Conservation (phyloP, 306 rosid species). For the Senna tora region DNA sequence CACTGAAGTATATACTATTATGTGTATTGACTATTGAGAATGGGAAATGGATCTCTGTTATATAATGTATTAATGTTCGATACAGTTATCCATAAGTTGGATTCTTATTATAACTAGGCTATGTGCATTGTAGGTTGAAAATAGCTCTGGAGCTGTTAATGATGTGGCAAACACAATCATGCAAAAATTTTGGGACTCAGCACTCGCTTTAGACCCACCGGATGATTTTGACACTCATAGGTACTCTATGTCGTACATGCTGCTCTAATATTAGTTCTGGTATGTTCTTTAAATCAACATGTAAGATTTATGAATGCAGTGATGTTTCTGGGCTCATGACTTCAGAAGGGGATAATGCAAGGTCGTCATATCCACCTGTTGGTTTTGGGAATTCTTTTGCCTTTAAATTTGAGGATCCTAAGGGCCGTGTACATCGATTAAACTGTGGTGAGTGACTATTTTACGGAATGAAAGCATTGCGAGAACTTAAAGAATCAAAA, state of each 20-base stretch:
- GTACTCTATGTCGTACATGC: conserved; percentile 45
- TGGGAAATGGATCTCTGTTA: background rate
- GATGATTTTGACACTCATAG: conserved; percentile 86
- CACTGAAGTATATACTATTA: conserved; percentile 5
- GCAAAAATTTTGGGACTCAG: conserved; percentile 99
- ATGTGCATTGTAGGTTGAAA: conserved; percentile 66
- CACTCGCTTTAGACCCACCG: conserved; percentile 85
- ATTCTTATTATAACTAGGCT: conserved; percentile 23
- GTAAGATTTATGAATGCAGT: conserved; percentile 56
- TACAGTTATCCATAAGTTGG: conserved; percentile 9
- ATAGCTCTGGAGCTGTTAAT: conserved; percentile 68
- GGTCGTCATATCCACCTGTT: conserved; percentile 68
- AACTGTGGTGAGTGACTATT: conserved; percentile 68
- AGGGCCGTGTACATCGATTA: conserved; percentile 85
- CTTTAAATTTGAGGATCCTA: conserved; percentile 85
- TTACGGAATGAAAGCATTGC: conserved; percentile 21
- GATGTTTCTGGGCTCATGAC: conserved; percentile 75
- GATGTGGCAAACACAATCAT: conserved; percentile 83
- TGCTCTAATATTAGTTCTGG: conserved; percentile 17
- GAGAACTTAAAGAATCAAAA: conserved; percentile 9
- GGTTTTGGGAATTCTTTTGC: conserved; percentile 79
- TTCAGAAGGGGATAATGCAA: conserved; percentile 71
- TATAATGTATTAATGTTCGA: conserved; percentile 13
- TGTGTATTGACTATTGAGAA: conserved; percentile 26
- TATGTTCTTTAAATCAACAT: conserved; percentile 36